These are phyloP conservation scores for Phytomonas sp. DNA, from an alignment of 208 protist genomes.

Conservation along the genomic window DNA sequence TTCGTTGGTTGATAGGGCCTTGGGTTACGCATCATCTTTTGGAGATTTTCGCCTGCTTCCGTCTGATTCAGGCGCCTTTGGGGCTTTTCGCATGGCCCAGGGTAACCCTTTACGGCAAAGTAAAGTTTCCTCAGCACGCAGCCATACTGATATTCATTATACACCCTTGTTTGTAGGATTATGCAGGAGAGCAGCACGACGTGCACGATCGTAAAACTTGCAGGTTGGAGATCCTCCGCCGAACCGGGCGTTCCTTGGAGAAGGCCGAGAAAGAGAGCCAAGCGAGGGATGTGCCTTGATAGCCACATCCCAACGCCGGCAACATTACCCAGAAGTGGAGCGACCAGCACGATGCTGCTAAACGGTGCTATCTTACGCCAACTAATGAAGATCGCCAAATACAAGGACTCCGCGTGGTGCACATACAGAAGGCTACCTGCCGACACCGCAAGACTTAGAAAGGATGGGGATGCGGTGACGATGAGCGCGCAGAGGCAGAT, in stretches of 20 bases:
- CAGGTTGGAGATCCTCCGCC: neutral
- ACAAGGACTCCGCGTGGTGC: neutral
- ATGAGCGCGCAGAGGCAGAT: neutral
- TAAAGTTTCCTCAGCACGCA: conserved; percentile 18
- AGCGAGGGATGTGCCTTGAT: neutral
- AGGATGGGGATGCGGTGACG: neutral
- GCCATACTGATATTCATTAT: conserved; percentile 21
- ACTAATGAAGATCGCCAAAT: neutral
- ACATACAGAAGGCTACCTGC: neutral
- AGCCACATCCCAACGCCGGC: neutral
- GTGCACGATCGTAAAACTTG: conserved; percentile 12
- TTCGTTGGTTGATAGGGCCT: too few species aligned
- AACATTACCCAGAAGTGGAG: neutral
- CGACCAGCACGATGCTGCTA: neutral
- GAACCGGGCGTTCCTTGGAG: neutral
- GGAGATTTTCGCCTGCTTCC: too few species aligned
- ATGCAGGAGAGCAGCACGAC: conserved; percentile 22
- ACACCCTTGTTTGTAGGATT: conserved; percentile 24
- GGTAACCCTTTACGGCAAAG: neutral
- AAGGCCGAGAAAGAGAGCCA: neutral
- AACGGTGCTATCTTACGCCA: neutral
- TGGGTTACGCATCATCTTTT: too few species aligned
- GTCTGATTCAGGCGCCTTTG: neutral
- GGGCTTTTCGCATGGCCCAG: neutral
- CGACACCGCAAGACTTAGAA: neutral